Evolutionary conservation across 1,284 basidiomycete species (phyloP).

Genomic region (Melampsora abietis-canadensis): DNA sequence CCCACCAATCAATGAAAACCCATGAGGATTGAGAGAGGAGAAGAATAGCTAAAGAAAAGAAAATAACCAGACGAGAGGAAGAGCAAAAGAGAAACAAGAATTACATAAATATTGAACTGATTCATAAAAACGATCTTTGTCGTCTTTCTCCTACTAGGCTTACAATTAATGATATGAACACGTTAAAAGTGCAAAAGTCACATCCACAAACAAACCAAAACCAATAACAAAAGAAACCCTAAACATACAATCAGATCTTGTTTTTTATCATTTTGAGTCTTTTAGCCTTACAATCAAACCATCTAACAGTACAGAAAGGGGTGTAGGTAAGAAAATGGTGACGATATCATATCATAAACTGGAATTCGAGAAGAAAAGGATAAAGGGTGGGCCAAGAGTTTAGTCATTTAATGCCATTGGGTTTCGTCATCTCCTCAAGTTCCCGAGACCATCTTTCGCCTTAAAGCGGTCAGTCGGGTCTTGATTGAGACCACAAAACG

Average conservation of each 20-base stretch:
- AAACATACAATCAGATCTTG: too few species aligned
- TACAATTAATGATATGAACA: too few species aligned
- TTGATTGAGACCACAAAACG: constrained; percentile 1
- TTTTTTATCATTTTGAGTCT: too few species aligned
- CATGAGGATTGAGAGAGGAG: neutral
- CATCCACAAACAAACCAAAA: too few species aligned
- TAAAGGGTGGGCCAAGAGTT: neutral
- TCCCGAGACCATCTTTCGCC: neutral
- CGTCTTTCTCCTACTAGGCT: too few species aligned
- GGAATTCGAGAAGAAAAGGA: neutral
- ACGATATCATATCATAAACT: neutral
- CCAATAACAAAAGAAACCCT: too few species aligned
- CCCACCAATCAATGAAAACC: neutral
- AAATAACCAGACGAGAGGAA: neutral
- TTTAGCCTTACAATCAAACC: too few species aligned
- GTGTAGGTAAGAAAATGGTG: neutral
- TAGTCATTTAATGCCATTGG: too few species aligned
- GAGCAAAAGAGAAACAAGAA: neutral
- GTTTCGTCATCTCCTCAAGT: neutral
- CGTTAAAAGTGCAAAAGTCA: too few species aligned
- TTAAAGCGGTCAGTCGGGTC: constrained; percentile 3
- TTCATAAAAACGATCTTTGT: too few species aligned
- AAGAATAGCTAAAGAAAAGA: constrained; percentile 1
- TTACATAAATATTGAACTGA: neutral
- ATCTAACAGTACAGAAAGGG: too few species aligned